Conservation (phyloP, 1,284 basidiomycete species). For the Singerocomus inundabilis region DNA sequence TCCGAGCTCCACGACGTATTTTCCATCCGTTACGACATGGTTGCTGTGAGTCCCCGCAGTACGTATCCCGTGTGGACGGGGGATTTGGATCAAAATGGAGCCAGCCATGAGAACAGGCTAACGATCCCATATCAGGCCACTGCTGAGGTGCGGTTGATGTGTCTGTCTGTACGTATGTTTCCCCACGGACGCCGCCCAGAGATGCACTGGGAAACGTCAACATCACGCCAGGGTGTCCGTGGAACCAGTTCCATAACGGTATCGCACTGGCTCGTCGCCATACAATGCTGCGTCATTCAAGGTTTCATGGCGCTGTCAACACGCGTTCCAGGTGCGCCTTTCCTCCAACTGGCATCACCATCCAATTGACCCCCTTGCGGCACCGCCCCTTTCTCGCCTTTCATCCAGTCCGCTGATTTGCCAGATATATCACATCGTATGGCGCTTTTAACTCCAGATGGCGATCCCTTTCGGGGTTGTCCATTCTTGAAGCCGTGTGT, state of each 20-base stretch:
- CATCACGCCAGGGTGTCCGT: slow-evolving; percentile 27
- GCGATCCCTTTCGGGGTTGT: slow-evolving; percentile 25
- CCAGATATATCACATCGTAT: slow-evolving; percentile 30
- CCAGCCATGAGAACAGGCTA: slow-evolving; percentile 23
- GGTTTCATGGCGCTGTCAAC: slow-evolving; percentile 36
- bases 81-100: slow-evolving; percentile 7
- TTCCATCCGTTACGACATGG: slow-evolving; percentile 22
- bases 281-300: slow-evolving; percentile 33
- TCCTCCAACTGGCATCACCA: slow-evolving; percentile 22
- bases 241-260: slow-evolving; percentile 30
- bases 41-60: slow-evolving; percentile 5
- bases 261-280: slow-evolving; percentile 26
- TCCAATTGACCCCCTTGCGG: slow-evolving; percentile 22
- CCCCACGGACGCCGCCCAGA: slow-evolving; percentile 24
- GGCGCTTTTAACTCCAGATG: slow-evolving; percentile 14
- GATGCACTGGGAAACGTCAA: slow-evolving; percentile 20
- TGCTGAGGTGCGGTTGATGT: slow-evolving; percentile 7
- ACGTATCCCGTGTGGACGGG: too few relatives aligned
- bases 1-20: slow-evolving; percentile 25
- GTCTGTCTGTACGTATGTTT: background rate
- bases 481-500: slow-evolving; percentile 25
- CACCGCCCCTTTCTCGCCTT: slow-evolving; percentile 21
- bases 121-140: slow-evolving; percentile 16
- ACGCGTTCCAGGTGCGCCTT: slow-evolving; percentile 33
- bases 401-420: slow-evolving; percentile 29